Percentiles rank a stretch among this genome's conserved stretches.
Conservation (phyloP, 345 rosid species). For the Melastoma malabathricum region DNA sequence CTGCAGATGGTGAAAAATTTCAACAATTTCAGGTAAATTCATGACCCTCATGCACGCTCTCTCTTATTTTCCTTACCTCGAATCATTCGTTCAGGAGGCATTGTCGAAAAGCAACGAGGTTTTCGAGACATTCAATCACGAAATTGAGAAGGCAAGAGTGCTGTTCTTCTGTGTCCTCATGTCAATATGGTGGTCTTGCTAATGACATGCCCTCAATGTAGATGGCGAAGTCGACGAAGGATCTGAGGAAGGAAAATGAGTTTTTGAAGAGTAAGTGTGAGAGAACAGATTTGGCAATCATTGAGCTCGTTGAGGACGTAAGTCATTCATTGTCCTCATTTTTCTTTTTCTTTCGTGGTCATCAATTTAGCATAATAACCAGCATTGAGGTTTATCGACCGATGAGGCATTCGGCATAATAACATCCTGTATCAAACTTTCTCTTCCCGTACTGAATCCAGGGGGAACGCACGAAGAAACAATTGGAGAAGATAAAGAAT, state of each 20-base stretch:
- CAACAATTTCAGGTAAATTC: conserved; percentile 74
- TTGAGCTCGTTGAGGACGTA: conserved; percentile 87
- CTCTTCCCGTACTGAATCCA: conserved; percentile 16
- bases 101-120: conserved; percentile 85
- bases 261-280: conserved; percentile 83
- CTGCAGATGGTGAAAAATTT: conserved; percentile 87
- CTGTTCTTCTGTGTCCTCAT: neutral
- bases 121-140: conserved; percentile 84
- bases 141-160: conserved; percentile 63
- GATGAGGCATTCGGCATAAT: too few relatives aligned
- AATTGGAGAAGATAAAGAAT: conserved; percentile 71
- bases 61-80: neutral
- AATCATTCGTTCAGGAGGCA: conserved; percentile 52
- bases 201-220: conserved; percentile 6
- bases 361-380: neutral
- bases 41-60: too few relatives aligned
- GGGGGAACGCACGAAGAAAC: conserved; percentile 72
- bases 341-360: neutral
- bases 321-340: neutral
- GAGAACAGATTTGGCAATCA: conserved; percentile 61
- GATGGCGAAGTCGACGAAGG: conserved; percentile 83
- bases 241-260: conserved; percentile 71
- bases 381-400: too few relatives aligned
- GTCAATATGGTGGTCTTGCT: neutral
- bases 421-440: too few relatives aligned